These are phyloP conservation scores for Chrysanthemum seticuspe DNA, from an alignment of 129 eudicot species.

Conservation along the genomic window DNA sequence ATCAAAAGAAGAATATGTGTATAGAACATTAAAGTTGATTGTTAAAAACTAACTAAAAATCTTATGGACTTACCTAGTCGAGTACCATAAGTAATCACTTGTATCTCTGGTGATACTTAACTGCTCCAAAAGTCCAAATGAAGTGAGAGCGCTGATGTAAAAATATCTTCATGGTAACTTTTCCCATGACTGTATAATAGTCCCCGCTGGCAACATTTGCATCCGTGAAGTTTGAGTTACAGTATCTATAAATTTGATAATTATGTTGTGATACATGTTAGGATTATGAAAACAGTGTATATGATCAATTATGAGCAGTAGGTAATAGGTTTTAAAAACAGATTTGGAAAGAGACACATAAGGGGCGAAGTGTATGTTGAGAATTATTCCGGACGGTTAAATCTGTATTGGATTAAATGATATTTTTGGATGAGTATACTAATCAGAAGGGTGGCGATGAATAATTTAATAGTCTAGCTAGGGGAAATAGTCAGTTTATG, in stretches of 20 bases:
- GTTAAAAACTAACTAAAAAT: background rate
- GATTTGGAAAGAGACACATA: background rate
- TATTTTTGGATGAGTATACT: too few species aligned
- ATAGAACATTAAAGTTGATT: too few species aligned
- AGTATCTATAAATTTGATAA: background rate
- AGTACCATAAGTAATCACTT: slow-evolving; percentile 95
- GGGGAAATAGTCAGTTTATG: too few species aligned
- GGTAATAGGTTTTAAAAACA: background rate
- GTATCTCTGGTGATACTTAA: slow-evolving; percentile 77
- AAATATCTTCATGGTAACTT: slow-evolving; percentile 62
- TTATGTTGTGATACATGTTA: too few species aligned
- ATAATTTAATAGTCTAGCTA: too few species aligned
- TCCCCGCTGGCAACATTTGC: slow-evolving; percentile 57
- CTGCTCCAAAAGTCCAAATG: slow-evolving; percentile 79
- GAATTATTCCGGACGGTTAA: too few species aligned
- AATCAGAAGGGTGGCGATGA: too few species aligned
- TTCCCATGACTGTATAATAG: slow-evolving; percentile 64
- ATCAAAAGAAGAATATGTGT: too few species aligned
- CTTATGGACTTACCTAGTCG: slow-evolving; percentile 54
- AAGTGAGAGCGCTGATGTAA: slow-evolving; percentile 47
- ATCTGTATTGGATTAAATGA: too few species aligned
- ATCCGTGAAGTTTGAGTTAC: slow-evolving; percentile 71
- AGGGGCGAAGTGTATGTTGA: too few species aligned
- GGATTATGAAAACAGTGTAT: too few species aligned
- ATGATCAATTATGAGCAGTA: too few species aligned